Evolutionary conservation across 1,139 yeast genomes (phyloP).

Genomic region (Petasospora fabianii): DNA sequence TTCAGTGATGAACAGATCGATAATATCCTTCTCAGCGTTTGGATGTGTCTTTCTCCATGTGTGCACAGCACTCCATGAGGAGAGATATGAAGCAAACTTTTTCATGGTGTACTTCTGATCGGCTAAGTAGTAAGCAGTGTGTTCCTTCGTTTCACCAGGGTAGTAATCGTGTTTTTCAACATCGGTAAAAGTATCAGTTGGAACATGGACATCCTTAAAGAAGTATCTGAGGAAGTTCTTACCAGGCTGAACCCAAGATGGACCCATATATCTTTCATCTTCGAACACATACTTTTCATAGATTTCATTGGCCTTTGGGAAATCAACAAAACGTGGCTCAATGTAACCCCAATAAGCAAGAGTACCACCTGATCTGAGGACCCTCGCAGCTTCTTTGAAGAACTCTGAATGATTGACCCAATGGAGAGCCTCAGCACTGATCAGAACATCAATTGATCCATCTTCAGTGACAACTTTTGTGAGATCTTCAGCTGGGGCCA

Average conservation of each 20-base stretch:
- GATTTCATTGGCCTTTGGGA: slow-evolving; percentile 35
- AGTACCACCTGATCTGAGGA: slow-evolving; percentile 58
- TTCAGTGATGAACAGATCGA: slow-evolving; percentile 42
- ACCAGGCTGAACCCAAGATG: slow-evolving; percentile 71
- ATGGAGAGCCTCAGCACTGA: slow-evolving; percentile 76
- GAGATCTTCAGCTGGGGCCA: slow-evolving; percentile 29
- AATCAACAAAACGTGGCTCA: slow-evolving; percentile 53
- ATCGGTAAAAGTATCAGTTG: slow-evolving; percentile 38
- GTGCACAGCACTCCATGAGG: slow-evolving; percentile 71
- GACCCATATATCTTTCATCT: slow-evolving; percentile 52
- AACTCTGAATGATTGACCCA: slow-evolving; percentile 64
- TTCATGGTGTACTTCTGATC: slow-evolving; percentile 40
- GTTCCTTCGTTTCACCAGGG: slow-evolving; percentile 31
- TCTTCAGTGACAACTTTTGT: slow-evolving; percentile 24
- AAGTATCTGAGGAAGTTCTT: slow-evolving; percentile 46
- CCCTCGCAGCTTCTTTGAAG: slow-evolving; percentile 44
- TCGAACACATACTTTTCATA: slow-evolving; percentile 34
- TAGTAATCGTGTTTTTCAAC: slow-evolving; percentile 38
- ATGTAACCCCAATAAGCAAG: slow-evolving; percentile 78
- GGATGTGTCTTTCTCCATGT: slow-evolving; percentile 47
- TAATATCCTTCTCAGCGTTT: slow-evolving; percentile 34
- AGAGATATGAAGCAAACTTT: slow-evolving; percentile 46
- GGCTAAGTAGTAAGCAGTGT: slow-evolving; percentile 32
- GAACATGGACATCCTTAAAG: slow-evolving; percentile 42
- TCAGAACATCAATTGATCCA: slow-evolving; percentile 52